Evolutionary conservation across 108 stramenopile species (phyloP).

Genomic region (Parietichytrium sp.): DNA sequence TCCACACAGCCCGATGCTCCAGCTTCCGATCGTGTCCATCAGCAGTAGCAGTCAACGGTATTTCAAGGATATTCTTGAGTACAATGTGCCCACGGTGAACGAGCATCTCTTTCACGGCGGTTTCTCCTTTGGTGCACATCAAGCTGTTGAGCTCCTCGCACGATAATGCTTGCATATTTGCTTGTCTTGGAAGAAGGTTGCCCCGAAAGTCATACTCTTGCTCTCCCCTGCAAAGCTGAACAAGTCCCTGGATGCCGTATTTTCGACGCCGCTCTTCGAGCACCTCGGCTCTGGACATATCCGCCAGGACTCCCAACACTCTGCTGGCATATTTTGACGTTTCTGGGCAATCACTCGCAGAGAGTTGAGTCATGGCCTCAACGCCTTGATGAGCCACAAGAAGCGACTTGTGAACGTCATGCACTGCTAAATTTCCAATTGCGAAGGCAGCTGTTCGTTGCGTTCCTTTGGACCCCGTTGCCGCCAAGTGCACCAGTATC

Average conservation of each 20-base stretch:
- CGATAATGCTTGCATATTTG: background rate
- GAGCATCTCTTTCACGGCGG: no score
- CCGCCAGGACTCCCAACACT: background rate
- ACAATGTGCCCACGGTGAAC: background rate
- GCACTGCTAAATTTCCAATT: background rate
- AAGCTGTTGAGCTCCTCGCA: slow-evolving; percentile 22
- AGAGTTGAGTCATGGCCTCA: background rate
- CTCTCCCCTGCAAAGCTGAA: background rate
- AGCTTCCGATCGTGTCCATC: background rate
- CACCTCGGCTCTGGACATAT: slow-evolving; percentile 29
- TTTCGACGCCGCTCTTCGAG: background rate
- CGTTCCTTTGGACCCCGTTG: background rate
- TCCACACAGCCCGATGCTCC: slow-evolving; percentile 9
- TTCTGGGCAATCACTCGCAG: slow-evolving; percentile 2
- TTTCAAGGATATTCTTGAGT: background rate
- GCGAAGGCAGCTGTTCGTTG: slow-evolving; percentile 30
- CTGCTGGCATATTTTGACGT: background rate
- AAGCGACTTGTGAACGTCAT: slow-evolving; percentile 31
- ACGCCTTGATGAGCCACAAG: background rate
- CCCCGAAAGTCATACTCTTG: background rate
- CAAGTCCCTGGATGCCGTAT: background rate
- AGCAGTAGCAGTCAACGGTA: background rate
- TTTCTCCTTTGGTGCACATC: no score
- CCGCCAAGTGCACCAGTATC: background rate
- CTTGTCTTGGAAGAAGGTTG: background rate